Conservation (phyloP, 768 basidiomycete genomes). For the Lentinula aciculospora region DNA sequence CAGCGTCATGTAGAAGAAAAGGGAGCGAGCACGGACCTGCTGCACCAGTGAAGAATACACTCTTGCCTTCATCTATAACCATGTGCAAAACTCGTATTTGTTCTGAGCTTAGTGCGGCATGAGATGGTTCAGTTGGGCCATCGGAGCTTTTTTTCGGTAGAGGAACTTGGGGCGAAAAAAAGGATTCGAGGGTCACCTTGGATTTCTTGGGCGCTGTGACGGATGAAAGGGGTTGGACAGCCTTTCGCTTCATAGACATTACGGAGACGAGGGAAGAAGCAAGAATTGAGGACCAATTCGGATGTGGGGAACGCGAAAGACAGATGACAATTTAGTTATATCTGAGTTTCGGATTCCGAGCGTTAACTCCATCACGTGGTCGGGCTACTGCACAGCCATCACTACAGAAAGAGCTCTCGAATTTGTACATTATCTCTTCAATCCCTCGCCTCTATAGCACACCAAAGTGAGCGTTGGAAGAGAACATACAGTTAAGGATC, state of each 20-base stretch:
- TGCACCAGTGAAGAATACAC: slow-evolving; percentile 76
- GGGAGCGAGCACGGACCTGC: slow-evolving; percentile 44
- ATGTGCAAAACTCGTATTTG: slow-evolving; percentile 61
- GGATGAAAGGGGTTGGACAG: neutral
- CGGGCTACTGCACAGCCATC: no score
- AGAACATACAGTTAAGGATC: no score
- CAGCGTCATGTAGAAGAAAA: neutral
- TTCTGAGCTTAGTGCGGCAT: slow-evolving; percentile 56
- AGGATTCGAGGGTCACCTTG: slow-evolving; percentile 5
- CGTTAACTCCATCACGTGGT: no score
- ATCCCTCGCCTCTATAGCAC: no score
- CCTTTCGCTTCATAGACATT: neutral
- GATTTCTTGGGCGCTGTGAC: neutral
- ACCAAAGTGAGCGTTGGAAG: no score
- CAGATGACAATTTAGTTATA: no score
- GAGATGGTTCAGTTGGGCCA: slow-evolving; percentile 1
- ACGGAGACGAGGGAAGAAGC: neutral
- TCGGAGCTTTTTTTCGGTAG: neutral
- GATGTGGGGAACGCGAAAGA: no score
- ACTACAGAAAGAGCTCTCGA: no score
- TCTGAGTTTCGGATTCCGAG: no score
- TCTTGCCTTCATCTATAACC: slow-evolving; percentile 52
- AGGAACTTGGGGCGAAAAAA: slow-evolving; percentile 8
- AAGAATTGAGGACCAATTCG: neutral
- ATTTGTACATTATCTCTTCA: no score